These are phyloP conservation scores for Colletotrichum sp. DNA, from an alignment of 2,329 filamentous ascomycete genomes.

Conservation along the genomic window DNA sequence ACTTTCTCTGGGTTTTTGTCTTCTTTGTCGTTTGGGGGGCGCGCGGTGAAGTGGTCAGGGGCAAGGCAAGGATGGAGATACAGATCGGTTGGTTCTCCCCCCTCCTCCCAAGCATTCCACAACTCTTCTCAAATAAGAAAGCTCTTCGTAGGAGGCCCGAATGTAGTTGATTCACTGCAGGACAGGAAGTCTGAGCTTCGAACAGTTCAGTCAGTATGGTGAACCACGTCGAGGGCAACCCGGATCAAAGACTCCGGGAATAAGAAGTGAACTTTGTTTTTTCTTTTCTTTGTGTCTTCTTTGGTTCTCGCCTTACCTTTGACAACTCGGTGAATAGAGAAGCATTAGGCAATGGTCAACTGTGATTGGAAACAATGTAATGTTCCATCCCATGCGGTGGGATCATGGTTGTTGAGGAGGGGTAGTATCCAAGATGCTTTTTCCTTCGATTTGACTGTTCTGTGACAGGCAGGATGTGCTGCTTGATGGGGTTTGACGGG, in stretches of 20 bases:
- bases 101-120: background rate
- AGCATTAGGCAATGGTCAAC: background rate
- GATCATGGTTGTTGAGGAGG: background rate
- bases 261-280: background rate
- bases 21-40: background rate
- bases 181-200: background rate
- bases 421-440: background rate
- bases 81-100: background rate
- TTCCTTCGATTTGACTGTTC: background rate
- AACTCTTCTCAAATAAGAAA: background rate
- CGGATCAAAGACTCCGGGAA: background rate
- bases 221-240: background rate
- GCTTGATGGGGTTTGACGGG: background rate
- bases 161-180: background rate
- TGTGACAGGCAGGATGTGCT: background rate
- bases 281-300: background rate
- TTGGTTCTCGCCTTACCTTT: background rate
- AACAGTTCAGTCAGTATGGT: background rate
- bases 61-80: background rate
- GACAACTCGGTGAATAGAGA: background rate
- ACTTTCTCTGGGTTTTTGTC: background rate
- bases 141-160: background rate
- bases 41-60: background rate
- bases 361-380: background rate
- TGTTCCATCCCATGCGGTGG: background rate